Conservation (phyloP, 2,329 filamentous ascomycete genomes). For the Colletotrichum falcatum region DNA sequence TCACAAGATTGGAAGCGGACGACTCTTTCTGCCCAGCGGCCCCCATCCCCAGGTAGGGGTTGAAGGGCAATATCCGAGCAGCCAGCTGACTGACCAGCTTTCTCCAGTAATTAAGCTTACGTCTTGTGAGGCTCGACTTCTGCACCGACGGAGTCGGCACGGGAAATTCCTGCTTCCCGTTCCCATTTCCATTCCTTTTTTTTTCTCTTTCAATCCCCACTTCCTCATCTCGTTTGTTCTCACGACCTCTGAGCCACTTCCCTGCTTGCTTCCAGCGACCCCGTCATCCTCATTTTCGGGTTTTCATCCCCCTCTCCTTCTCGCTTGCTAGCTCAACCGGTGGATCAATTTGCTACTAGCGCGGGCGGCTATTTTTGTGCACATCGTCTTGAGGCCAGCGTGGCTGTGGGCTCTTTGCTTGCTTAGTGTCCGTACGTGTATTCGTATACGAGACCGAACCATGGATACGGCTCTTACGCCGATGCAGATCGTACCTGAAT, state of each 20-base stretch:
- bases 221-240: not conserved
- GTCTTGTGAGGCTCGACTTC: too few species aligned
- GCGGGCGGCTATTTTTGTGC: conserved; percentile 29
- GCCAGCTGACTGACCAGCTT: not conserved
- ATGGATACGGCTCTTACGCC: not conserved
- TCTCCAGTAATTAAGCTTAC: conserved; percentile 21
- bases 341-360: not conserved
- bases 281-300: not conserved
- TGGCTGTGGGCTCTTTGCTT: not conserved
- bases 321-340: not conserved
- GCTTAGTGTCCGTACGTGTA: too few species aligned
- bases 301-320: too few species aligned
- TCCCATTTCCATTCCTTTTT: not conserved
- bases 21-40: not conserved
- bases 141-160: not conserved
- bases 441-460: not conserved
- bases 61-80: not conserved
- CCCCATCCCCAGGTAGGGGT: not conserved
- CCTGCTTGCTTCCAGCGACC: not conserved
- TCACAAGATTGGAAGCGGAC: not conserved
- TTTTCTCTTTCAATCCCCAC: not conserved
- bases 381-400: not conserved
- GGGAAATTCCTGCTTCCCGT: not conserved
- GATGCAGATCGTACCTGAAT: not conserved
- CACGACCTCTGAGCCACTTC: not conserved